A percentile compares a stretch with the other conserved stretches of the same genome.
These are phyloP conservation scores for Leccinum subtestaceum DNA, from an alignment of 768 basidiomycete genomes.

Conservation along the genomic window DNA sequence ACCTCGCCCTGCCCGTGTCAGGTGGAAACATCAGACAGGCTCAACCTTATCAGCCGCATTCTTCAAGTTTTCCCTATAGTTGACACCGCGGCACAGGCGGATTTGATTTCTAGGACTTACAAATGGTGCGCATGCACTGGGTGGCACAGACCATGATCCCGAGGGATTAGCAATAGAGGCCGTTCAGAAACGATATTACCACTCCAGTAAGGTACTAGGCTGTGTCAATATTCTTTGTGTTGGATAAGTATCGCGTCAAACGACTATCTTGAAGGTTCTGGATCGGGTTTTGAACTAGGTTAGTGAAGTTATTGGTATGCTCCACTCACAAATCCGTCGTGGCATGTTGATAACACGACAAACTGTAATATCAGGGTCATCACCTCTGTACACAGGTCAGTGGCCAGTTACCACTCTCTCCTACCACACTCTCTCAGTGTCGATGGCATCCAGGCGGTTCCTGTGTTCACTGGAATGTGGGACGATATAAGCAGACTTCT, in stretches of 20 bases:
- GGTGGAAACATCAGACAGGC: not conserved
- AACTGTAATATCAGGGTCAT: not conserved
- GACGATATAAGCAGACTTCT: not conserved
- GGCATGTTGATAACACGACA: not conserved
- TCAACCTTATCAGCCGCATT: not conserved
- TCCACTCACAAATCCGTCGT: not conserved
- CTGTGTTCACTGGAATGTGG: constrained; percentile 3
- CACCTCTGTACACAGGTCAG: not conserved
- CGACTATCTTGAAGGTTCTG: too few species aligned
- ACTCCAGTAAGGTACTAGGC: not conserved
- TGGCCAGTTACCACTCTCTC: not conserved
- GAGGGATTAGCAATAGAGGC: not conserved
- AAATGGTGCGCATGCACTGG: not conserved
- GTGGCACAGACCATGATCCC: not conserved
- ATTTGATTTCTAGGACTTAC: too few species aligned
- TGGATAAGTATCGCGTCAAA: not conserved
- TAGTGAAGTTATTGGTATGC: too few species aligned
- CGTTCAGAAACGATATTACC: not conserved
- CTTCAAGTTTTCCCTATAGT: too few species aligned
- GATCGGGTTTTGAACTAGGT: too few species aligned
- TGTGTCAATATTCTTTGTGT: not conserved
- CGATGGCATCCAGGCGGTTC: not conserved
- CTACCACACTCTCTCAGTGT: not conserved
- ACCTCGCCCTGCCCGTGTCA: not conserved
- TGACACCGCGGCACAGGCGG: too few species aligned